Base-by-base conservation (phyloP, 2,329 filamentous ascomycete genomes). In the Periconia sp. region DNA sequence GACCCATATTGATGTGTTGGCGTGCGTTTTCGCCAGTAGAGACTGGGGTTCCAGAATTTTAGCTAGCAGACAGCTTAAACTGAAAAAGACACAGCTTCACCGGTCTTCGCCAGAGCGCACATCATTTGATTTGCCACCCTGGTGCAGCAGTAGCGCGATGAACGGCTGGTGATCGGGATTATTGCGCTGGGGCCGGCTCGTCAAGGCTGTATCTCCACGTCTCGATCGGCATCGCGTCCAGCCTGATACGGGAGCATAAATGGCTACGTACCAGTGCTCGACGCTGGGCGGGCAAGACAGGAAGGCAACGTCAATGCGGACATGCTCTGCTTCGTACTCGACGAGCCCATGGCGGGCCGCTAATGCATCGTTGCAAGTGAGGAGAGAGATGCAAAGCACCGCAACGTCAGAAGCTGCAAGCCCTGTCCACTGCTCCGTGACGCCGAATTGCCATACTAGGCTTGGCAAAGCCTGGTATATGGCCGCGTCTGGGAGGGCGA, bases 1-100 rank as follows among this genome's bases (percentile, higher is more conserved):
- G 73, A 68, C 72, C 73, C 73, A 73, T 74, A 72, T 66, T 88
- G 89, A 91, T 95, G 90, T 87, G 89, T 80, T 95, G 90, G 89
- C 89, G 86, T 85, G 78, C 79, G 79, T 86, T 80, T 79, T 84
- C 82, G 82, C 88, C 88, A 92, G 86, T 92, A 84, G 80, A 85
- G 44, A 50, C 52, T 56, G 53, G 61, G 62, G 66, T 67, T 68
- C 66, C 63, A 70, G 59, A 69, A 61, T 66, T 57, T 59, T 63
- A 60, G 63, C 65, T 66, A 62, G 58, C 51, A 61, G 55, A 58
- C 46, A 51, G 50, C 30, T 67, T 59, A 59, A 61, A 60, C 57
- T 58, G 52, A 54, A 65, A 64, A 66, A 59, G 66, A 60, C 56
- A 68, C 60, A 61, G 66, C 59, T 60, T 67, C 59, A 66, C 62